Evolutionary conservation across 2,329 filamentous ascomycete species (phyloP).

Genomic region (Pyrenophora seminiperda): DNA sequence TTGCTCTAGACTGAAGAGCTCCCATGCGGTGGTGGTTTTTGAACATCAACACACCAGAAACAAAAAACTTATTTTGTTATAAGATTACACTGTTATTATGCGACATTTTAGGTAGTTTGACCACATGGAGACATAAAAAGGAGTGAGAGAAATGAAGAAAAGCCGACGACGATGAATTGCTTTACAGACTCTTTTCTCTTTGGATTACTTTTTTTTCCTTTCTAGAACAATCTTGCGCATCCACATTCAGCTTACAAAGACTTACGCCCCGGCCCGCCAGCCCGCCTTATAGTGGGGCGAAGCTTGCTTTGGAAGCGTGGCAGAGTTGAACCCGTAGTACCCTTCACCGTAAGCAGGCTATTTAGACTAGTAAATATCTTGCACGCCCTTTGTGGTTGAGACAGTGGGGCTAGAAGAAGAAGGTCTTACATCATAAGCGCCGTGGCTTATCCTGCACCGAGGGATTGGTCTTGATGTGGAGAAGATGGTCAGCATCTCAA

Average conservation of each 20-base stretch:
- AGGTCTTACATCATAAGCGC: constrained; percentile 7
- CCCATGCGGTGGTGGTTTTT: background rate
- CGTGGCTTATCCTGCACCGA: constrained; percentile 8
- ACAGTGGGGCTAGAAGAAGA: background rate
- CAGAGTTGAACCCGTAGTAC: background rate
- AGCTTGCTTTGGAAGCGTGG: background rate
- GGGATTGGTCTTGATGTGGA: constrained; percentile 1
- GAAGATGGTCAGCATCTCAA: constrained; percentile 16
- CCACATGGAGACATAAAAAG: background rate
- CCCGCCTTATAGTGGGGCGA: constrained; percentile 1
- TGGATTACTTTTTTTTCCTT: background rate
- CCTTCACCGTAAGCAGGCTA: background rate
- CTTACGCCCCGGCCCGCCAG: background rate
- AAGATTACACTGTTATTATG: background rate
- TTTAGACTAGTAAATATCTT: background rate
- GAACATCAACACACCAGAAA: too few relatives aligned
- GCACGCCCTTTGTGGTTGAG: background rate
- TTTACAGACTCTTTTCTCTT: background rate
- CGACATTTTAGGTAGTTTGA: background rate
- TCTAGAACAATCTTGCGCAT: background rate
- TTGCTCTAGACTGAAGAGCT: background rate
- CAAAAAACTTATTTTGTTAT: background rate
- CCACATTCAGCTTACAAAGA: background rate
- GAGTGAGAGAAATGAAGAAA: background rate
- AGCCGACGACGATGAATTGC: background rate